Evolutionary conservation across 805 yeast species (phyloP).

Genomic region (Candida xiaguanensis): DNA sequence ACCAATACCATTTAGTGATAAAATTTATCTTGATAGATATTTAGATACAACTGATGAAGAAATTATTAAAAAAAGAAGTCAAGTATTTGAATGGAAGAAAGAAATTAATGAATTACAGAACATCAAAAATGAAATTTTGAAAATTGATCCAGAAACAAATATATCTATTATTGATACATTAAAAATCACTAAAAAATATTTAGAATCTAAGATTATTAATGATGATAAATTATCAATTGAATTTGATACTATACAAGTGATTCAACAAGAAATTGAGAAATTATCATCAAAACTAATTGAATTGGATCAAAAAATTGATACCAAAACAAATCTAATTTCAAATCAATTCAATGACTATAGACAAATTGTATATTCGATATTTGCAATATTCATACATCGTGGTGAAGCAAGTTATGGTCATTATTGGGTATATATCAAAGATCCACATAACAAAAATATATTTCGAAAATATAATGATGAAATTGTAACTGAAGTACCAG

Average conservation of each 20-base stretch:
- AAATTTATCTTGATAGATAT: constrained; percentile 82
- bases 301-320: constrained; percentile 39
- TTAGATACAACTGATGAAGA: constrained; percentile 62
- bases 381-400: constrained; percentile 90
- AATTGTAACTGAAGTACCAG: constrained; percentile 75
- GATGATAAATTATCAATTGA: constrained; percentile 34
- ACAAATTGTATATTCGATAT: constrained; percentile 71
- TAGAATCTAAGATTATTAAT: constrained; percentile 40
- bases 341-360: constrained; percentile 61
- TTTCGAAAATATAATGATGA: constrained; percentile 95
- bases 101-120: constrained; percentile 42
- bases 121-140: constrained; percentile 40
- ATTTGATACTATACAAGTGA: constrained; percentile 43
- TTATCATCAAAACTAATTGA: constrained; percentile 44
- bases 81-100: constrained; percentile 63
- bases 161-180: constrained; percentile 40
- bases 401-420: constrained; percentile 97
- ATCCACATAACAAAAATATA: constrained; percentile 55
- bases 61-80: constrained; percentile 49
- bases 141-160: constrained; percentile 35
- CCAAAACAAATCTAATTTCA: constrained; percentile 47
- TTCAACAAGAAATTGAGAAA: constrained; percentile 44
- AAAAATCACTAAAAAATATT: constrained; percentile 53
- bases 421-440: constrained; percentile 92
- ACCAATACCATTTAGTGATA: constrained; percentile 76